Base-by-base conservation (phyloP, 2,329 filamentous ascomycete species). In the Aspergillus ochraceoroseus region DNA sequence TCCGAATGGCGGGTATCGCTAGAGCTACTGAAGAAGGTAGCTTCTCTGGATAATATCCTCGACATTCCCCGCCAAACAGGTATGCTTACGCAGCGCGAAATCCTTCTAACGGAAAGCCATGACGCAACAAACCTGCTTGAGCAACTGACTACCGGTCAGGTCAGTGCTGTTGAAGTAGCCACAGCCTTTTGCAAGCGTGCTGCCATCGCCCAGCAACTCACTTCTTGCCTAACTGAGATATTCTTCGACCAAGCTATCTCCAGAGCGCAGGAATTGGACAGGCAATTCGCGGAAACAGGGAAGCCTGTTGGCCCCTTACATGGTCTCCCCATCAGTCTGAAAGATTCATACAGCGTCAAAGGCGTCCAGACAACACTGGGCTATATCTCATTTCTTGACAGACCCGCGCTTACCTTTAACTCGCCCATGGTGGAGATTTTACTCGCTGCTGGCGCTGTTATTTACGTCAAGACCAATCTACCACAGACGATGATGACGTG, bases 391-490 rank as follows among this genome's bases (percentile, higher is more conserved):
- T 74, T 82, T 47, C 74, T 81, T 2, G 71, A 73, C 25, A 68
- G 79, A 33, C 77, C 80, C 0, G 76, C 72, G 3, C 59, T 63
- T 14, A 59, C 70, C 41, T 26, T 36, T 8, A 75, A 82, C 54
- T 71, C 76, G 0, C 68, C 72, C 0, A 61, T 82, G 5, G 74
- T 83, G 0, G 68, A 75, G 3, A 63, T 82, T 0, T 57, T 85
- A 2, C 62, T 75, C 1, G 64, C 68, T 6, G 67, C 77, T 0
- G 83, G 83, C 0, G 81, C 81, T 0, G 70, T 86, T 0, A 62
- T 80, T 4, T 82, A 83, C 46, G 74, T 76, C 46, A 85, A 85
- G 62, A 85, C 82, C 0, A 84, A 83, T 49, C 68, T 85, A 2
- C 80, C 82, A 1, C 74, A 78, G 45, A 75, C 73, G 0, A 50